Evolutionary conservation across 2,329 filamentous ascomycete genomes (phyloP).

Genomic region (Ascochyta viciae-villosae): DNA sequence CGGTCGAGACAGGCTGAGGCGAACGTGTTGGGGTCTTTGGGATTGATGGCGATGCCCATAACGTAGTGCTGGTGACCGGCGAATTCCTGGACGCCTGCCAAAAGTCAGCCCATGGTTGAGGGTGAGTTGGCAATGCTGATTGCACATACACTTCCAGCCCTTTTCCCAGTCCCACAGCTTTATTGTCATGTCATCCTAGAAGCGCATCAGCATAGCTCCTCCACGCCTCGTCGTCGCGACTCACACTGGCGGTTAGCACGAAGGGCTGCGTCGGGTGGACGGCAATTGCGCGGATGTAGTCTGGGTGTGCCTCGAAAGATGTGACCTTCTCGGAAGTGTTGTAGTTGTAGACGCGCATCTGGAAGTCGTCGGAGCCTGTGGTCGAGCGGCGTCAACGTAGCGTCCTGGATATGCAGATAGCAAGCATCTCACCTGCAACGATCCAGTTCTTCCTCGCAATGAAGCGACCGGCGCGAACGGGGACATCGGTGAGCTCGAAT

Average conservation of each 20-base stretch:
- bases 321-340: slow-evolving; percentile 99
- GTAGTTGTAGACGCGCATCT: slow-evolving; percentile 88
- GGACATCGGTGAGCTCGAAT: slow-evolving; percentile 98
- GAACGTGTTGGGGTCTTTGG: slow-evolving; percentile 81
- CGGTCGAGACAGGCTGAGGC: slow-evolving; percentile 94
- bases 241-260: slow-evolving; percentile 82
- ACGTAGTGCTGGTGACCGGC: slow-evolving; percentile 97
- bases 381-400: slow-evolving; percentile 29
- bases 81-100: slow-evolving; percentile 77
- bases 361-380: slow-evolving; percentile 81
- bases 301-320: slow-evolving; percentile 94
- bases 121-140: background rate
- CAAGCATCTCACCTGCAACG: slow-evolving; percentile 70
- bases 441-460: slow-evolving; percentile 99
- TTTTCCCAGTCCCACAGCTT: slow-evolving; percentile 99
- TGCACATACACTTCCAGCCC: slow-evolving; percentile 80
- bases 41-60: slow-evolving; percentile 96
- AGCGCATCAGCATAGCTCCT: slow-evolving; percentile 29
- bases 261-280: slow-evolving; percentile 96
- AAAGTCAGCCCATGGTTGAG: slow-evolving; percentile 26
- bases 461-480: slow-evolving; percentile 94
- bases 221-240: slow-evolving; percentile 16
- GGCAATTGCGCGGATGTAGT: slow-evolving; percentile 96
- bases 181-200: slow-evolving; percentile 62
- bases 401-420: background rate